A percentile compares a stretch with the other conserved stretches of the same genome.
Evolutionary conservation across 2,329 filamentous ascomycete genomes (phyloP).

Genomic region (Colletotrichum paranaense): DNA sequence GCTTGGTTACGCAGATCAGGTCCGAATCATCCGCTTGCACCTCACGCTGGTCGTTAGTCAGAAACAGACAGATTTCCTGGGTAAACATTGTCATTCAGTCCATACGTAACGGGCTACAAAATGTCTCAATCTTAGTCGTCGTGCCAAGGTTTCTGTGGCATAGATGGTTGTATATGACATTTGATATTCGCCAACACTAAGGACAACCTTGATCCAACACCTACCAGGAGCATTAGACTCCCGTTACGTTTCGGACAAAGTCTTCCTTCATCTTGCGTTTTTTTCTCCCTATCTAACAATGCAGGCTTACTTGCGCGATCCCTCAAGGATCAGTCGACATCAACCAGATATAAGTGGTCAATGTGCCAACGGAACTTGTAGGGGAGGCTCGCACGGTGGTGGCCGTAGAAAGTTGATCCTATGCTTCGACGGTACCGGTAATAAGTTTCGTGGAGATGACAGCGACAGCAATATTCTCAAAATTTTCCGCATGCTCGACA

Average conservation of each 20-base stretch:
- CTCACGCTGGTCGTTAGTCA: neutral
- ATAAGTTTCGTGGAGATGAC: slow-evolving; percentile 72
- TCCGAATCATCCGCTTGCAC: neutral
- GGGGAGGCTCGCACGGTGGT: neutral
- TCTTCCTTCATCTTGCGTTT: neutral
- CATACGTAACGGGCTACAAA: neutral
- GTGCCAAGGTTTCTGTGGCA: neutral
- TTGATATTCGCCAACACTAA: neutral
- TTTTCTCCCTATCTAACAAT: neutral
- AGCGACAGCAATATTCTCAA: slow-evolving; percentile 76
- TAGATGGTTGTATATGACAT: slow-evolving; percentile 2
- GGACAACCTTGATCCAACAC: neutral
- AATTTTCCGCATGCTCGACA: slow-evolving; percentile 77
- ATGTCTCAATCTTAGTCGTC: neutral
- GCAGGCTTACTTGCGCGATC: neutral
- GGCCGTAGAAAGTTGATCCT: slow-evolving; percentile 61
- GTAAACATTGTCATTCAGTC: neutral
- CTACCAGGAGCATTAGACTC: too few species aligned
- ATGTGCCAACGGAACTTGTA: neutral
- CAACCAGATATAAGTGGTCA: neutral
- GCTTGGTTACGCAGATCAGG: neutral
- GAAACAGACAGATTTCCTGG: neutral
- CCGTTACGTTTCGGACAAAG: neutral
- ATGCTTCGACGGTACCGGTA: slow-evolving; percentile 73
- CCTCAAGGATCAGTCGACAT: neutral